Base-by-base conservation (phyloP, 164 flowering plant genomes). In the Aristolochia californica region DNA sequence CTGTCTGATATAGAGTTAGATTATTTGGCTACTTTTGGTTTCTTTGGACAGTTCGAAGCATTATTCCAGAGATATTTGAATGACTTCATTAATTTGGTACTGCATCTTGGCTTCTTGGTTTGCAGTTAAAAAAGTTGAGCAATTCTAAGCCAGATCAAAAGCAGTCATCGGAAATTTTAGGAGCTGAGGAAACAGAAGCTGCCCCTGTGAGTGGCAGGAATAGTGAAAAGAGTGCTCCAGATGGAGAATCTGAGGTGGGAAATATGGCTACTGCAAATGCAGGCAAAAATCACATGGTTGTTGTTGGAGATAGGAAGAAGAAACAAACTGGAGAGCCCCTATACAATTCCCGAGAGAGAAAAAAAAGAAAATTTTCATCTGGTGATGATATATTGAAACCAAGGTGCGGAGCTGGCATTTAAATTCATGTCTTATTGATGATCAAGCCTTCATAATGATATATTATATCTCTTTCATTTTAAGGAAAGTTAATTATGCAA, bases 111-210 rank as follows among this genome's bases (percentile, higher is more conserved):
- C 50, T 40, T 7, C 17, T 27, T 27, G 25, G 20, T 50, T 58
- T 69, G 57, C 82, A 90, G 97, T 68, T 90, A 67, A 90, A 85
- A 77, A 90, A 90, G 72, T 72, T 78, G 78, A 85, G 95, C 83
- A 90, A 90, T 66, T 45, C 77, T 17, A 83, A 71, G 68, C 71
- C 68, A 53, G 55, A 68, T 14, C n/a, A 73, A 22, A 56, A 15
- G 47, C 40, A 34, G 40, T 34, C 66, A 55, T 53, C 80, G 48
- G 79, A 72, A 30, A 59, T 67, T 38, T 13, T 58, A 24, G 80
- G 67, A 48, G 56, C 54, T 0, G 76, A 55, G 48, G 87, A 80
- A 51, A 68, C 72, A 63, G 69, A 28, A 40, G 17, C 58, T 23
- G 53, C 21, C 45, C 44, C 22, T 12, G 44, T 56, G 34, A 77